Conservation (phyloP, 495 filamentous ascomycete genomes). For the Talaromyces proteolyticus region DNA sequence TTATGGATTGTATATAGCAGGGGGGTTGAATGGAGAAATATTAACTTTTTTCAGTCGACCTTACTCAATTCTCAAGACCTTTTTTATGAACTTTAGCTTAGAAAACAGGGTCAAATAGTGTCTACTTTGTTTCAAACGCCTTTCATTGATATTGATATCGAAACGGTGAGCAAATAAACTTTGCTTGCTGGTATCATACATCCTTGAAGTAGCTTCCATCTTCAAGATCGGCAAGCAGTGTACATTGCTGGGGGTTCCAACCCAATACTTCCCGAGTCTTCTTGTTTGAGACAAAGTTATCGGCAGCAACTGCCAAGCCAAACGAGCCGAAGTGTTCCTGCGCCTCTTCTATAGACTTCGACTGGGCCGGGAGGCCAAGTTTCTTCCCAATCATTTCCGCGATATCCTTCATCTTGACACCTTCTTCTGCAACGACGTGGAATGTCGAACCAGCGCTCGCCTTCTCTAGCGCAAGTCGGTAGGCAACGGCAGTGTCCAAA, state of each 20-base stretch:
- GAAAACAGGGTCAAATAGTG: too few relatives aligned
- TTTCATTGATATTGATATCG: too few relatives aligned
- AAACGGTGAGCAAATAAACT: too few relatives aligned
- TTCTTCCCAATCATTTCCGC: conserved; percentile 26
- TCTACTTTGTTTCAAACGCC: too few relatives aligned
- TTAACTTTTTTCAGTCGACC: too few relatives aligned
- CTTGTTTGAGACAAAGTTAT: conserved; percentile 33
- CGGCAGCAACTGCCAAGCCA: conserved; percentile 11
- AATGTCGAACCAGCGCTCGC: conserved; percentile 28
- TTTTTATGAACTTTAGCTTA: too few relatives aligned
- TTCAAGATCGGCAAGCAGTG: conserved; percentile 31
- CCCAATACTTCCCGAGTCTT: conserved; percentile 33
- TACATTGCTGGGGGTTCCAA: conserved; percentile 25
- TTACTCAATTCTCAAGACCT: too few relatives aligned
- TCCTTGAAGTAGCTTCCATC: conserved; percentile 9
- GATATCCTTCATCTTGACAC: conserved; percentile 31
- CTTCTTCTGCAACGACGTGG: conserved; percentile 36
- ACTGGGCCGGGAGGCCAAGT: conserved; percentile 22
- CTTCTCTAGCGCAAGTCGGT: conserved; percentile 35
- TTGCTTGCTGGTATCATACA: too few relatives aligned
- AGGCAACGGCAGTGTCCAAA: conserved; percentile 33
- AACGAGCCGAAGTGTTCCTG: conserved; percentile 25
- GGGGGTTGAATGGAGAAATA: too few relatives aligned
- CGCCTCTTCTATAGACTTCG: conserved; percentile 22
- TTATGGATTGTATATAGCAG: too few relatives aligned